Evolutionary conservation across 164 flowering plant genomes (phyloP).

Genomic region (Amborella trichopoda): DNA sequence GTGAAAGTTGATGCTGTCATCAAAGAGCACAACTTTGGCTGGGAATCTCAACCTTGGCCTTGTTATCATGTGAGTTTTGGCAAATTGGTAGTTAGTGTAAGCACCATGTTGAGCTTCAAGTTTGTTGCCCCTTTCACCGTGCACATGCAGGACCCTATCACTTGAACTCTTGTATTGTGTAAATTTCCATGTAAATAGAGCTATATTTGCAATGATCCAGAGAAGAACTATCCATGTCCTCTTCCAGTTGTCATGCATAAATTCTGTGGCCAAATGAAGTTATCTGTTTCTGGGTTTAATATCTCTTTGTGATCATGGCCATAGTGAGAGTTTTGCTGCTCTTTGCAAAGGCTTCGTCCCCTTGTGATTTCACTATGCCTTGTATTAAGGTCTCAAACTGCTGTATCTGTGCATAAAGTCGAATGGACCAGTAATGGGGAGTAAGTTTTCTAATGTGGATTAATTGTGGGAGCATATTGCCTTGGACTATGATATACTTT

Average conservation of each 20-base stretch:
- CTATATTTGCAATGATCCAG: constrained; percentile 65
- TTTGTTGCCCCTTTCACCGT: constrained; percentile 98
- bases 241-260: constrained; percentile 77
- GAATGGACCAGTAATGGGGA: too few species aligned
- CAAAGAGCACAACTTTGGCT: constrained; percentile 56
- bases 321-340: constrained; percentile 33
- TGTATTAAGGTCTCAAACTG: constrained; percentile 87
- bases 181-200: constrained; percentile 83
- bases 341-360: constrained; percentile 10
- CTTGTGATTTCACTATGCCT: constrained; percentile 45
- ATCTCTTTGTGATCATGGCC: constrained; percentile 73
- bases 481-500: too few species aligned
- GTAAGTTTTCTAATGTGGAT: too few species aligned
- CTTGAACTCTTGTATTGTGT: constrained; percentile 54
- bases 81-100: constrained; percentile 84
- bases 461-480: too few species aligned
- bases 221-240: constrained; percentile 72
- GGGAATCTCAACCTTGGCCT: constrained; percentile 78
- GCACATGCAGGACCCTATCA: constrained; percentile 88
- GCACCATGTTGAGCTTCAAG: constrained; percentile 91
- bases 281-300: constrained; percentile 50
- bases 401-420: constrained; percentile 81
- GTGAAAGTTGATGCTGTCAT: constrained; percentile 96
- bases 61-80: constrained; percentile 87
- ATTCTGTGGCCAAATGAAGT: constrained; percentile 27